Base-by-base conservation (phyloP, 495 filamentous ascomycete genomes). In the Apiosordaria backusii region DNA sequence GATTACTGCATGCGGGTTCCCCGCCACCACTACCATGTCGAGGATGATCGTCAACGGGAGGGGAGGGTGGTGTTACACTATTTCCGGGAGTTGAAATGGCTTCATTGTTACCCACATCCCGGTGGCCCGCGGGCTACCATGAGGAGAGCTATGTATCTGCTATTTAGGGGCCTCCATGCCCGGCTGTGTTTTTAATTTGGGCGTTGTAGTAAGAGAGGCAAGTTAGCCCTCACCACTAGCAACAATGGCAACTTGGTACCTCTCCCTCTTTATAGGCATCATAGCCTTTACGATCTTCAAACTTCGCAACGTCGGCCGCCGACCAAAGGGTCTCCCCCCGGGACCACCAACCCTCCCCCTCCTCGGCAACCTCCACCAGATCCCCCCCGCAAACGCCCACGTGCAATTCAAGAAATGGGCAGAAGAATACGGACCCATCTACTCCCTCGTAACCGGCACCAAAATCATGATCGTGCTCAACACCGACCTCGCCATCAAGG, bases 341-440 rank as follows among this genome's bases (percentile, higher is more conserved):
- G 72, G 72, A 9, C 72, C 72, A 0, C 65, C 59, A 1, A 71
- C 72, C 3, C 22, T 68, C 13, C 70, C 70, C 25, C 13, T 74
- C 4, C 57, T 74, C 15, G 72, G 72, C 4, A 74, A 74, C 27
- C 21, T 74, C 2, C 67, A 70, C 40, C 65, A 52, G 22, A 71
- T 75, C 23, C 69, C 71, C 0, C 61, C n/a, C n/a, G 21, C 53
- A 4, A 59, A 71, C 50, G 19, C 61, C 4, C 60, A 74, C 27
- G 16, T 66, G 5, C 70, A 72, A 53, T 74, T 74, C 57, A 54
- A 69, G 18, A 69, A 70, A 61, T 74, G 72, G 74, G 72, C 67
- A 16, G 19, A 66, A 10, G 60, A 69, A 35, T 76, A 76, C 27
- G 74, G 74, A 7, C 74, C 74, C 0, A 59, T 76, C 4, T 71